Conservation (phyloP, 2,329 filamentous ascomycete genomes). For the Monilinia fructicola region DNA sequence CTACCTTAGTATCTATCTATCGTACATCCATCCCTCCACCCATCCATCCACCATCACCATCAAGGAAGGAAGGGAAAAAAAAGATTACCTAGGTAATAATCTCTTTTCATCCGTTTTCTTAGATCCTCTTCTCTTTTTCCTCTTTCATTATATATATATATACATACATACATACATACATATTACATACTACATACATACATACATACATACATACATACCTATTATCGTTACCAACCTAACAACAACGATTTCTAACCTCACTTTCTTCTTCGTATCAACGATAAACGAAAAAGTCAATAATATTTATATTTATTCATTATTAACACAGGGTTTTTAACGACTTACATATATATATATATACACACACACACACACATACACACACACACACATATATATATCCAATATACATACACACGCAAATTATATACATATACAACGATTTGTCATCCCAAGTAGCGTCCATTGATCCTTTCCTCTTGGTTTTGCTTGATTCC, state of each 20-base stretch:
- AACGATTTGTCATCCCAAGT: background rate
- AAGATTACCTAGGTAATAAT: no score
- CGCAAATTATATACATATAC: no score
- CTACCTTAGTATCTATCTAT: background rate
- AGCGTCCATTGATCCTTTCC: slow-evolving; percentile 2
- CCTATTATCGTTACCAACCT: slow-evolving; percentile 11
- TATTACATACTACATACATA: no score
- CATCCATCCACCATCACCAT: background rate
- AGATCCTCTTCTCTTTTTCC: background rate
- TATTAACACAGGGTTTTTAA: background rate
- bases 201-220: no score
- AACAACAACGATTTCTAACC: background rate
- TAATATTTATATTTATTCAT: background rate
- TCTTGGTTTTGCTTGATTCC: background rate
- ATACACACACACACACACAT: background rate
- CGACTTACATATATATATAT: background rate
- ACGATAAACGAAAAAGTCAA: background rate
- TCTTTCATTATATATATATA: slow-evolving; percentile 2
- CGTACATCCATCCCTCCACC: background rate
- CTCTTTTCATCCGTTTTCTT: slow-evolving; percentile 13
- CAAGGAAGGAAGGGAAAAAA: background rate
- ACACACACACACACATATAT: no score
- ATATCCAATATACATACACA: background rate
- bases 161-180: no score
- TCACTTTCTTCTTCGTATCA: background rate